A percentile compares a stretch with the other conserved stretches of the same genome.
Conservation (phyloP, 345 rosid genomes). For the Boechera divaricarpa region DNA sequence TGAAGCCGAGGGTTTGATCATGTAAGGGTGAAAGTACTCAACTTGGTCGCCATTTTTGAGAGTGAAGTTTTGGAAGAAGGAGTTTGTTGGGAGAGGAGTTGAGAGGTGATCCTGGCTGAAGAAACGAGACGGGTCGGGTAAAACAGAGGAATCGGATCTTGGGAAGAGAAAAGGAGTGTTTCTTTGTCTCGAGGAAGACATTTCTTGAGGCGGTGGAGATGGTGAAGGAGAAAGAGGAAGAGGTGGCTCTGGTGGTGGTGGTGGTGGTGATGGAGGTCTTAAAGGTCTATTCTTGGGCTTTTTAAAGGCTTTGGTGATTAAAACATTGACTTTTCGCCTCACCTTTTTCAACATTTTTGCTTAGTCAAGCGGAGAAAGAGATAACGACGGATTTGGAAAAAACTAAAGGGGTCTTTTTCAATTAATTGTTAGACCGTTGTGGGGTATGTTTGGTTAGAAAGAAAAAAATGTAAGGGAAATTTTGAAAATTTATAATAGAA, state of each 20-base stretch:
- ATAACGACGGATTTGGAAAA: constrained; percentile 16
- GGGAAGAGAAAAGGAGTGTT: constrained; percentile 73
- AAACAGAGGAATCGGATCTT: constrained; percentile 55
- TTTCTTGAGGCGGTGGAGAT: constrained; percentile 36
- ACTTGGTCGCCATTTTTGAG: constrained; percentile 82
- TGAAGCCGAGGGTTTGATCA: constrained; percentile 64
- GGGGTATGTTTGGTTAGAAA: constrained; percentile 4
- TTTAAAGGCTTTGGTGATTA: constrained; percentile 49
- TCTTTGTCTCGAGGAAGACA: constrained; percentile 35
- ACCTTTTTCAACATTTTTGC: constrained; percentile 45
- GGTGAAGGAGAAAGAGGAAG: constrained; percentile 38
- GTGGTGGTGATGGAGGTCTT: constrained; percentile 36
- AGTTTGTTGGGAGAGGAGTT: constrained; percentile 84
- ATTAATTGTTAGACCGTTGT: background rate
- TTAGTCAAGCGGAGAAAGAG: constrained; percentile 40
- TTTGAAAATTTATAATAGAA: background rate
- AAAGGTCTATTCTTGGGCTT: constrained; percentile 34
- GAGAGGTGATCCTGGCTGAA: constrained; percentile 72
- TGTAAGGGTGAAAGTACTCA: constrained; percentile 94
- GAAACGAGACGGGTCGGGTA: constrained; percentile 86
- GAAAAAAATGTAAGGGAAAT: background rate
- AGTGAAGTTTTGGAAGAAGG: constrained; percentile 91
- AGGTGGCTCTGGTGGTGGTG: constrained; percentile 23
- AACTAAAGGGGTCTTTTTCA: constrained; percentile 7
- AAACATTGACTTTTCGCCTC: constrained; percentile 38